phyloP scores from a whole-genome alignment of 148 eudicot genomes.

The Spergularia marina region DNA sequence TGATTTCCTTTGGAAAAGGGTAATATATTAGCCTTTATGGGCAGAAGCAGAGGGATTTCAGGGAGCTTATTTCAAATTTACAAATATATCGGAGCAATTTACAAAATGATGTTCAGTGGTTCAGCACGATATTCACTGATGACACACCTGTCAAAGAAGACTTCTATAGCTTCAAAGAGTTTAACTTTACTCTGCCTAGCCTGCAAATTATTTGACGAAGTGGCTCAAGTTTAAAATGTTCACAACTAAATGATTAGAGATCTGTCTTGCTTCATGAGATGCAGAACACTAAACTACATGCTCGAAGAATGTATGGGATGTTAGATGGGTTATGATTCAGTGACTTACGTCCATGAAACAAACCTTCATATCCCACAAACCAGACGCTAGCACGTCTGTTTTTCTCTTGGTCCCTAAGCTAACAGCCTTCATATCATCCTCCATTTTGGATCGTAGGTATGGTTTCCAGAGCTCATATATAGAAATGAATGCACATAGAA shows the following conservation, averaged over 20 bases:
- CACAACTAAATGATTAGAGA: not conserved
- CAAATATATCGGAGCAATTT: no score
- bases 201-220: conserved; percentile 36
- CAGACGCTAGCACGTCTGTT: conserved; percentile 63
- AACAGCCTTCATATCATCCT: conserved; percentile 90
- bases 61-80: no score
- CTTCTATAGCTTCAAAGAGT: conserved; percentile 82
- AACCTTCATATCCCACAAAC: conserved; percentile 83
- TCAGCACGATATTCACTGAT: not conserved
- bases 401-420: conserved; percentile 71
- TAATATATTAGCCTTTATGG: no score
- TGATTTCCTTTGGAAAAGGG: not conserved
- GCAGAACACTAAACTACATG: not conserved
- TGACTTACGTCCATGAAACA: conserved; percentile 81
- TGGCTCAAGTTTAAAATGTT: not conserved
- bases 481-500: conserved; percentile 19
- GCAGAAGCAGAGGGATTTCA: no score
- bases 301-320: not conserved
- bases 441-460: conserved; percentile 88
- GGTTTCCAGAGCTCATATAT: conserved; percentile 98
- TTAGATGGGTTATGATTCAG: not conserved
- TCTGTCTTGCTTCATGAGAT: not conserved
- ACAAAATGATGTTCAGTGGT: not conserved
- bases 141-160: conserved; percentile 78
- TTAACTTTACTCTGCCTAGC: conserved; percentile 75